Conservation (phyloP, 169 alveolate genomes). For the Pseudocohnilembus persalinus region DNA sequence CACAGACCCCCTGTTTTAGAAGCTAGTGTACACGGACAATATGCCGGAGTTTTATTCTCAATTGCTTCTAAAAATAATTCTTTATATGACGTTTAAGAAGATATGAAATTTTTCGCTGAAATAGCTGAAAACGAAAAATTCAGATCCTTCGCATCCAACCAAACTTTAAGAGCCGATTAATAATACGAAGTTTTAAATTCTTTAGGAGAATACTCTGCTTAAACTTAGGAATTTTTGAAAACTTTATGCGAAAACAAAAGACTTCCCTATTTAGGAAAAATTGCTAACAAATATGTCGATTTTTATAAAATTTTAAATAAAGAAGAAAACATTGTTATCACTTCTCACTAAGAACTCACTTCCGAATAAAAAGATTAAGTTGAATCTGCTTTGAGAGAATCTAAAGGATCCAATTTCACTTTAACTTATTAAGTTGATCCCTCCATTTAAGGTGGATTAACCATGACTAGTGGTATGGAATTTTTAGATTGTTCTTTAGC, state of each 20-base stretch:
- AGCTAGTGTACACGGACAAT: constrained; percentile 59
- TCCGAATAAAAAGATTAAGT: constrained; percentile 49
- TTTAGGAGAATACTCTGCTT: constrained; percentile 33
- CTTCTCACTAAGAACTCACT: constrained; percentile 53
- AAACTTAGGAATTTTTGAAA: constrained; percentile 50
- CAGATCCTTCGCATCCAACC: constrained; percentile 35
- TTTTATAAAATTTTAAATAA: constrained; percentile 52
- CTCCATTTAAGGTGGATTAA: constrained; percentile 62
- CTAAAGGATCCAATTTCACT: constrained; percentile 49
- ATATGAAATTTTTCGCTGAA: constrained; percentile 50
- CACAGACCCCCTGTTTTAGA: constrained; percentile 15
- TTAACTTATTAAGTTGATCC: constrained; percentile 55
- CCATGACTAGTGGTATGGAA: constrained; percentile 57
- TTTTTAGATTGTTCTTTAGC: not conserved
- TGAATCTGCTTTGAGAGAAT: constrained; percentile 46
- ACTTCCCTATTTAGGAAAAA: constrained; percentile 41
- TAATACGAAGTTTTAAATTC: constrained; percentile 43
- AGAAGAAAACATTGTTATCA: constrained; percentile 59
- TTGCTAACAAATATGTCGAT: constrained; percentile 56
- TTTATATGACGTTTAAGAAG: constrained; percentile 50
- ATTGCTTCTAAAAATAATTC: constrained; percentile 46
- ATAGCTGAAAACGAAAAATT: constrained; percentile 44
- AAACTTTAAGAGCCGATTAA: constrained; percentile 34
- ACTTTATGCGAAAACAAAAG: constrained; percentile 61
- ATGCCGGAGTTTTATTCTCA: constrained; percentile 68